These are phyloP conservation scores for Aphanocladium album DNA, from an alignment of 2,329 filamentous ascomycete genomes.

Conservation along the genomic window DNA sequence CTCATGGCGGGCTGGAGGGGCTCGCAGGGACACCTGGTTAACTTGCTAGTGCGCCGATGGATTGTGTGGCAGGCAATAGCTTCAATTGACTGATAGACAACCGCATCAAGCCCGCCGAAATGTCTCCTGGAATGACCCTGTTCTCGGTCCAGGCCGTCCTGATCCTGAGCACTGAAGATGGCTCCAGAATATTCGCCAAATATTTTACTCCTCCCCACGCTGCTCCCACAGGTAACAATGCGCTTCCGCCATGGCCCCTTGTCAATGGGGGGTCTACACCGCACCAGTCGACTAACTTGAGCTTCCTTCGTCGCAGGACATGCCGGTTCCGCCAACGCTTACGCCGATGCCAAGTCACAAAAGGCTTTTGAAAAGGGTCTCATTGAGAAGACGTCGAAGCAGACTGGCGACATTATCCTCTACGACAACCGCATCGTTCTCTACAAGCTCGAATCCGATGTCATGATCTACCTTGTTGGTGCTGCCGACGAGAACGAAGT, in stretches of 20 bases:
- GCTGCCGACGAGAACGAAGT: conserved; percentile 94
- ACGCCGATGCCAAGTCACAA: conserved; percentile 85
- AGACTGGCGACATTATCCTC: conserved; percentile 90
- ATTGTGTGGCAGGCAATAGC: conserved; percentile 9
- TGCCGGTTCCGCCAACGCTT: conserved; percentile 63
- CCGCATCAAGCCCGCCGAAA: conserved; percentile 29
- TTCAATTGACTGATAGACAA: conserved; percentile 5
- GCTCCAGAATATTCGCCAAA: conserved; percentile 87
- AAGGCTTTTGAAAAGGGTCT: conserved; percentile 96
- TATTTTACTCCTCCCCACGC: conserved; percentile 69
- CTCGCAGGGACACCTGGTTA: conserved; percentile 14
- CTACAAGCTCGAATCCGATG: conserved; percentile 96
- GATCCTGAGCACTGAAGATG: conserved; percentile 79
- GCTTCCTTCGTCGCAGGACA: conserved; percentile 25
- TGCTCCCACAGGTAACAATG: conserved; percentile 32
- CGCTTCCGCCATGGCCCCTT: conserved; percentile 17
- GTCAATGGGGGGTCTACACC: conserved; percentile 17
- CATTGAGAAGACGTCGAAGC: conserved; percentile 92
- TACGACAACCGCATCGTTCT: conserved; percentile 96
- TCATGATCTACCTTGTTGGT: conserved; percentile 93
- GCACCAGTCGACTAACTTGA: conserved; percentile 6
- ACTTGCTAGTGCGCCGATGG: conserved; percentile 2
- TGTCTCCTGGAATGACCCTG: conserved; percentile 71
- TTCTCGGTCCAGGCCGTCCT: conserved; percentile 74
- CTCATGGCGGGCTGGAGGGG: conserved; percentile 9